Conservation (phyloP, 139 green algal genomes). For the Chlorella sp. region DNA sequence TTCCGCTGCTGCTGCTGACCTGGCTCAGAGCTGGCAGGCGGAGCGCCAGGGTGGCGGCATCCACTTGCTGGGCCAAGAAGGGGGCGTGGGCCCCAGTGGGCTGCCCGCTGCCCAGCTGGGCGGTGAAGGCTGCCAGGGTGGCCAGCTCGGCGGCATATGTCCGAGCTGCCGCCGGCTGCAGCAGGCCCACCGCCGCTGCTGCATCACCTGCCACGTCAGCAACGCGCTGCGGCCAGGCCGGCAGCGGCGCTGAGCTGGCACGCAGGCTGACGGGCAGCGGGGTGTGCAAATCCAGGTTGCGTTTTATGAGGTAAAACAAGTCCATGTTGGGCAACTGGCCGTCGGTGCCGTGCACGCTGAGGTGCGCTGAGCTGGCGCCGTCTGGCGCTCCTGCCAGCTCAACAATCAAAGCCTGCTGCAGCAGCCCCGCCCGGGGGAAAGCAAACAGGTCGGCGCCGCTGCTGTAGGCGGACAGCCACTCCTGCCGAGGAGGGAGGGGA, state of each 20-base stretch:
- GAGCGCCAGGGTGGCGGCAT: constrained; percentile 22
- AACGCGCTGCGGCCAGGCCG: not conserved
- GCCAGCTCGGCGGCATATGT: not conserved
- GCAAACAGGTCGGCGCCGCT: not conserved
- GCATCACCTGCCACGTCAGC: not conserved
- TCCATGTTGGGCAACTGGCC: constrained; percentile 87
- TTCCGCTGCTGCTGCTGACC: not conserved
- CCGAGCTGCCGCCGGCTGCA: not conserved
- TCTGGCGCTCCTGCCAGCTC: constrained; percentile 39
- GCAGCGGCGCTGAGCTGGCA: not conserved
- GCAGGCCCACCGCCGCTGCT: not conserved
- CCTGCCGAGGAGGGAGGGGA: constrained; percentile 16
- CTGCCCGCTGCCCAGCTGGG: constrained; percentile 8
- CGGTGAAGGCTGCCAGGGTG: constrained; percentile 17
- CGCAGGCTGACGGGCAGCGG: not conserved
- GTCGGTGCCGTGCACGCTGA: constrained; percentile 61
- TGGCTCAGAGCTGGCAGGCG: not conserved
- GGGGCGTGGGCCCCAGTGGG: constrained; percentile 15
- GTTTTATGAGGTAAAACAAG: constrained; percentile 67
- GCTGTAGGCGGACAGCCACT: constrained; percentile 61
- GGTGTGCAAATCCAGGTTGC: constrained; percentile 34
- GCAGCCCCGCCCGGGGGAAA: constrained; percentile 50
- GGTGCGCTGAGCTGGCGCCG: constrained; percentile 28
- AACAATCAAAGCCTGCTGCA: constrained; percentile 83
- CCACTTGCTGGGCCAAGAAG: constrained; percentile 4